Percentiles rank a stretch among this genome's conserved stretches.
Evolutionary conservation across 2,329 filamentous ascomycete species (phyloP).

Genomic region (Fusarium sp.): DNA sequence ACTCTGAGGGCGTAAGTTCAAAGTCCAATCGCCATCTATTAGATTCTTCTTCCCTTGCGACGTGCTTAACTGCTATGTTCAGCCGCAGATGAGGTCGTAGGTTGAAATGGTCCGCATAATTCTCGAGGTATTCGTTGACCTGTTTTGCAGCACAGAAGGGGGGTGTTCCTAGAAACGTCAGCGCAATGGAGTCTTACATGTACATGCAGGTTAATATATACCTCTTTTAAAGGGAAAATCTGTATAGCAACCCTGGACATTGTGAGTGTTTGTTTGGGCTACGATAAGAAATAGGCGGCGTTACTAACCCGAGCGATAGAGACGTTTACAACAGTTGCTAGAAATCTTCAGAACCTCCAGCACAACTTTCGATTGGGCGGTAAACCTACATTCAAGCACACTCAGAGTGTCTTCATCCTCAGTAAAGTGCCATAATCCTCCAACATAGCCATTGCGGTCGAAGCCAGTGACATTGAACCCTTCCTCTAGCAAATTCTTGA

Average conservation of each 20-base stretch:
- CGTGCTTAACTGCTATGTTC: not conserved
- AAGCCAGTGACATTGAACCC: conserved; percentile 55
- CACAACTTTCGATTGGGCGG: not conserved
- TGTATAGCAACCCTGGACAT: not conserved
- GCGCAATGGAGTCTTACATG: not conserved
- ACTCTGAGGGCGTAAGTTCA: conserved; percentile 27
- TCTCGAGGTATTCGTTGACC: not conserved
- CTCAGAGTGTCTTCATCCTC: conserved; percentile 47
- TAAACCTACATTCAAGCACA: conserved; percentile 46
- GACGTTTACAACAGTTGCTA: not conserved
- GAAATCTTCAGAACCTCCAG: not conserved
- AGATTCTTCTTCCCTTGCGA: not conserved
- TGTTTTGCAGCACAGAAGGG: not conserved
- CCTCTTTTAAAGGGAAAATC: not conserved
- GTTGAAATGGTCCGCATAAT: not conserved
- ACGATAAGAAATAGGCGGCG: no score
- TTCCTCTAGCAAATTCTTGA: conserved; percentile 55
- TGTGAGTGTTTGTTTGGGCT: not conserved
- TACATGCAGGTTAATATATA: not conserved
- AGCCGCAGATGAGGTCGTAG: not conserved
- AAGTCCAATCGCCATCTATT: conserved; percentile 17
- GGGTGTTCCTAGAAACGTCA: not conserved
- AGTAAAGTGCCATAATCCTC: conserved; percentile 55
- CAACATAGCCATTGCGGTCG: conserved; percentile 52
- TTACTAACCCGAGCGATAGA: not conserved